phyloP scores from a whole-genome alignment of 2,329 filamentous ascomycete species.

The Sporothrix globosa region DNA sequence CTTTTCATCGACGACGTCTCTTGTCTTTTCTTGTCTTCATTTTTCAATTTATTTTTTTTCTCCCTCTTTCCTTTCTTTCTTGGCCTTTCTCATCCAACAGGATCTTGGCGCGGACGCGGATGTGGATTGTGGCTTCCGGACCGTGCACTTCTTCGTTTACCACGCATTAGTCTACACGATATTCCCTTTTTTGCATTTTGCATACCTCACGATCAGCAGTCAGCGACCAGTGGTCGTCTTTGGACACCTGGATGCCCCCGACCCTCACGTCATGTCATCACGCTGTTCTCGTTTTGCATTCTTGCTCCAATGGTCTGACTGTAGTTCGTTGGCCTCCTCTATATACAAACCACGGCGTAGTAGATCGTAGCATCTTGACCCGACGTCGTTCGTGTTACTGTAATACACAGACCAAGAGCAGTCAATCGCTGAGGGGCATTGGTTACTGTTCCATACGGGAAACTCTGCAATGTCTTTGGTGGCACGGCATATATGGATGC shows the following conservation, averaged over 20 bases:
- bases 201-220: neutral
- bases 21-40: neutral
- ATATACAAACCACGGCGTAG: too few relatives aligned
- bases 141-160: neutral
- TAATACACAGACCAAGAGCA: too few relatives aligned
- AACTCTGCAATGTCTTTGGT: too few relatives aligned
- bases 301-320: too few relatives aligned
- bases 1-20: too few relatives aligned
- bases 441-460: too few relatives aligned
- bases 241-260: neutral
- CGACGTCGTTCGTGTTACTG: too few relatives aligned
- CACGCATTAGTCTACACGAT: constrained; percentile 1
- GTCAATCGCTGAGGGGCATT: too few relatives aligned
- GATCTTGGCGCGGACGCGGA: constrained; percentile 6
- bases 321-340: too few relatives aligned
- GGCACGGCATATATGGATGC: too few relatives aligned
- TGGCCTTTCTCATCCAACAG: too few relatives aligned
- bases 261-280: neutral
- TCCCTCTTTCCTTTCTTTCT: neutral
- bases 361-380: too few relatives aligned
- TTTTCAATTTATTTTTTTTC: neutral
- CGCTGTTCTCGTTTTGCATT: neutral
- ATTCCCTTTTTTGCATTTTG: neutral
- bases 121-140: constrained; percentile 1
- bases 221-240: neutral